Base-by-base conservation (phyloP, 2,329 filamentous ascomycete genomes). In the Alternaria triticimaculans region DNA sequence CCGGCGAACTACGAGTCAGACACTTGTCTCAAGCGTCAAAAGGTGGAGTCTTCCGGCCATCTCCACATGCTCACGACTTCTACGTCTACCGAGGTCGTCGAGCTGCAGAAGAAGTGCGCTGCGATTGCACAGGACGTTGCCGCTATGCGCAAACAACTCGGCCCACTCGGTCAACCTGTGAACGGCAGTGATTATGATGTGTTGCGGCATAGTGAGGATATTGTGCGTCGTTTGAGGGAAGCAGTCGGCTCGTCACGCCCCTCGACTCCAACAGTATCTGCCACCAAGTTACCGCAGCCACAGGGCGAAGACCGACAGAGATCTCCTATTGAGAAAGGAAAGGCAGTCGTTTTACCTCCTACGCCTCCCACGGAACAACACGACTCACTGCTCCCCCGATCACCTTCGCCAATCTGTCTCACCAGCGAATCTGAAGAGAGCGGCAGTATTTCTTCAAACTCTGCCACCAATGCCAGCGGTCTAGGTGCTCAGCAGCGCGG, bases 1-100 rank as follows among this genome's bases (percentile, higher is more conserved):
- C 6, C 23, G n/a, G 15, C 41, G n/a, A 2, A 33, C 26, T 5
- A 25, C 6, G 15, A 28, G 8, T 12, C 33, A 12, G 44, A 45
- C 14, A 26, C 25, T 12, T n/a, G 43, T 18, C 23, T 50, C 12
- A 60, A 63, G 23, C 59, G 59, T 25, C 59, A 12, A 30, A 62
- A 58, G 55, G 37, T 58, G 20, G 46, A 41, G 25, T 26, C 45
- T 10, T 6, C 10, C 3, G 12, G 33, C n/a, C 12, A 28, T 48
- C 5, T 48, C 15, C 14, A 50, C 9, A 9, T 20, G n/a, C 43
- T n/a, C n/a, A 23, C 18, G 37, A 11, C 37, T 2, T 41, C n/a
- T 41, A 41, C 37, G 15, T 41, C 37, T 41, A 18, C 37, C 33
- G 43, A 20, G 26, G 10, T 37, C n/a, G 4, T 15, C 41, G 33